A percentile compares a stretch with the other conserved stretches of the same genome.
Conservation (phyloP, 1,139 yeast genomes). For the Taphrina confusa region DNA sequence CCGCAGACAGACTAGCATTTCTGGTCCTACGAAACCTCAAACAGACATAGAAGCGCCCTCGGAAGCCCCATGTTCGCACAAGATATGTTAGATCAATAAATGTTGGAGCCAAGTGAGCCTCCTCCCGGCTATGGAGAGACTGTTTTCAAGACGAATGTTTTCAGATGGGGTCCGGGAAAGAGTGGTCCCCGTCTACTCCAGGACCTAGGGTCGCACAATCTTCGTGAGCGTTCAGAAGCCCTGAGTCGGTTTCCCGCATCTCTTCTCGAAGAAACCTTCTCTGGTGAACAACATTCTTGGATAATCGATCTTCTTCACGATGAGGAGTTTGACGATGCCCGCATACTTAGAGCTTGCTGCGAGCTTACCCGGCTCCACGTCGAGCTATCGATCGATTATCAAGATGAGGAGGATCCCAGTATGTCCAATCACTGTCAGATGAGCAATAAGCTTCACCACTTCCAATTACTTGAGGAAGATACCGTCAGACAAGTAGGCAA, state of each 20-base stretch:
- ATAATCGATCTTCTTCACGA: slow-evolving; percentile 18
- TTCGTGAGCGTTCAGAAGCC: background rate
- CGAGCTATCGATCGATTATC: slow-evolving; percentile 21
- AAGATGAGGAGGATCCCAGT: background rate
- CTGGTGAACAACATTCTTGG: slow-evolving; percentile 15
- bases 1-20: too few species aligned
- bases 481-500: background rate
- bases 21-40: too few species aligned
- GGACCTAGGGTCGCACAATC: slow-evolving; percentile 16
- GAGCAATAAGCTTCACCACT: slow-evolving; percentile 21
- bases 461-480: slow-evolving; percentile 14
- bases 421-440: slow-evolving; percentile 12
- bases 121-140: slow-evolving; percentile 9
- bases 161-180: slow-evolving; percentile 26
- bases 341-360: slow-evolving; percentile 21
- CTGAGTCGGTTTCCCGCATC: slow-evolving; percentile 19
- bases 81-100: too few species aligned
- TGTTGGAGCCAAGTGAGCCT: too few species aligned
- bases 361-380: slow-evolving; percentile 23
- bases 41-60: too few species aligned
- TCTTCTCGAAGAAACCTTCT: background rate
- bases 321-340: slow-evolving; percentile 7
- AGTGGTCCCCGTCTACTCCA: slow-evolving; percentile 31
- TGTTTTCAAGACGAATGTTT: background rate
- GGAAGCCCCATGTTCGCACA: too few species aligned